phyloP scores from a whole-genome alignment of 768 basidiomycete species.

The Boletus sp. region DNA sequence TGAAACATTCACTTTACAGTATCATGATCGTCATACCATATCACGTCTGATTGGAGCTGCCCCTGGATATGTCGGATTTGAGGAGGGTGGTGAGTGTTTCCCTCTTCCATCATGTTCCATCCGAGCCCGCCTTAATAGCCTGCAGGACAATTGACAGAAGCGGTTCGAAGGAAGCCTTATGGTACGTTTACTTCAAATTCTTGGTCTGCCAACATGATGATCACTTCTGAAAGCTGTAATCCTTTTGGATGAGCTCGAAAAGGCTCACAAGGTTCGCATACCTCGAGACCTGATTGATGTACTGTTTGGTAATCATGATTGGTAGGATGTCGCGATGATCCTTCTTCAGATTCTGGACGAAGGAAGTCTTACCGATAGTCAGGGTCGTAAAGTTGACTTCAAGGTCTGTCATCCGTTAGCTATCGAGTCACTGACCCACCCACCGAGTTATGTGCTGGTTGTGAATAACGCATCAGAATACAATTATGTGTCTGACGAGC shows the following conservation, averaged over 20 bases:
- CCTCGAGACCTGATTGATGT: not conserved
- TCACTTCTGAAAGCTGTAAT: slow-evolving; percentile 46
- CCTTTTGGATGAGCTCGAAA: slow-evolving; percentile 65
- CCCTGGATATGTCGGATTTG: slow-evolving; percentile 84
- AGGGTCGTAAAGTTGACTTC: slow-evolving; percentile 90
- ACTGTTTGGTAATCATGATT: not conserved
- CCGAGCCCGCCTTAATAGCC: not conserved
- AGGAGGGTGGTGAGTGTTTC: slow-evolving; percentile 57
- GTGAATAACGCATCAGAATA: slow-evolving; percentile 52
- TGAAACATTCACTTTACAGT: slow-evolving; percentile 41
- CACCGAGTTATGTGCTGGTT: not conserved
- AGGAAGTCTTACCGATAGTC: slow-evolving; percentile 85
- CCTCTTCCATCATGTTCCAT: not conserved
- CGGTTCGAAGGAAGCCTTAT: slow-evolving; percentile 61
- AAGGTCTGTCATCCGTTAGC: slow-evolving; percentile 43
- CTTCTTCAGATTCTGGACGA: slow-evolving; percentile 90
- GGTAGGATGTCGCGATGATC: slow-evolving; percentile 82
- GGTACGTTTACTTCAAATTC: slow-evolving; percentile 29
- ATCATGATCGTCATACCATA: slow-evolving; percentile 89
- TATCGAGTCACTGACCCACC: not conserved
- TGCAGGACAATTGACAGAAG: slow-evolving; percentile 59
- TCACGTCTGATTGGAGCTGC: slow-evolving; percentile 90
- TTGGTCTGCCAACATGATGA: not conserved
- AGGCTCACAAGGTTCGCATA: slow-evolving; percentile 70
- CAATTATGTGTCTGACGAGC: slow-evolving; percentile 87